Evolutionary conservation across 1,284 basidiomycete genomes (phyloP).

Genomic region (Microbotryum intermedium): DNA sequence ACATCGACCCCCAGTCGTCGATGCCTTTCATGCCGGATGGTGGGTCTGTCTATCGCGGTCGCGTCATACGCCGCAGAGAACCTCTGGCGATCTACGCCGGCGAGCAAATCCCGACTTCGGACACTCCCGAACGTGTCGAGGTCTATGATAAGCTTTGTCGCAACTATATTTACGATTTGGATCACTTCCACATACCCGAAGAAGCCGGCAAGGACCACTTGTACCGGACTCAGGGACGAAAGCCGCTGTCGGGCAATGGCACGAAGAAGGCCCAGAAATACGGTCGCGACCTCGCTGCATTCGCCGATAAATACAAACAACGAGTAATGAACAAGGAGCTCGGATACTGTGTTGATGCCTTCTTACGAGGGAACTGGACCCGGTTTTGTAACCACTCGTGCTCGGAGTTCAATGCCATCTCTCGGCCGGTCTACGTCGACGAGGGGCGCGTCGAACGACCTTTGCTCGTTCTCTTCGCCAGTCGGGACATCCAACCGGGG

Average conservation of each 20-base stretch:
- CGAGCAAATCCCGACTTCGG: neutral
- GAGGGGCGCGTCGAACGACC: conserved; percentile 12
- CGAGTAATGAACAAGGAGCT: too few species aligned
- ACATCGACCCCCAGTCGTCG: neutral
- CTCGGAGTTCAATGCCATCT: conserved; percentile 2
- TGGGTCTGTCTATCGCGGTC: neutral
- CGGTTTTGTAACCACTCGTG: conserved; percentile 28
- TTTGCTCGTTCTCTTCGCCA: conserved; percentile 19
- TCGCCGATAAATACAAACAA: too few species aligned
- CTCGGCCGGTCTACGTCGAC: conserved; percentile 15
- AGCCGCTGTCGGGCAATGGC: neutral
- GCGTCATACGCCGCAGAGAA: conserved; percentile 3
- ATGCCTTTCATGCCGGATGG: neutral
- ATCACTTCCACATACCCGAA: neutral
- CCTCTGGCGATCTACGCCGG: conserved; percentile 18
- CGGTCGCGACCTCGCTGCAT: too few species aligned
- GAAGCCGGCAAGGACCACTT: conserved; percentile 8
- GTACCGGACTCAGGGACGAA: neutral
- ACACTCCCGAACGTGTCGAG: conserved; percentile 1
- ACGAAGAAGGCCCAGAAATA: neutral
- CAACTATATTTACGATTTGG: conserved; percentile 17
- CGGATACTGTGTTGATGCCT: conserved; percentile 11
- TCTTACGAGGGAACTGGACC: conserved; percentile 11
- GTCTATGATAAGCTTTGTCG: neutral
- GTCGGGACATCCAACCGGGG: conserved; percentile 18